Percentiles rank a stretch among this genome's conserved stretches.
Conservation (phyloP, 106 monocot species). For the Allium fistulosum region DNA sequence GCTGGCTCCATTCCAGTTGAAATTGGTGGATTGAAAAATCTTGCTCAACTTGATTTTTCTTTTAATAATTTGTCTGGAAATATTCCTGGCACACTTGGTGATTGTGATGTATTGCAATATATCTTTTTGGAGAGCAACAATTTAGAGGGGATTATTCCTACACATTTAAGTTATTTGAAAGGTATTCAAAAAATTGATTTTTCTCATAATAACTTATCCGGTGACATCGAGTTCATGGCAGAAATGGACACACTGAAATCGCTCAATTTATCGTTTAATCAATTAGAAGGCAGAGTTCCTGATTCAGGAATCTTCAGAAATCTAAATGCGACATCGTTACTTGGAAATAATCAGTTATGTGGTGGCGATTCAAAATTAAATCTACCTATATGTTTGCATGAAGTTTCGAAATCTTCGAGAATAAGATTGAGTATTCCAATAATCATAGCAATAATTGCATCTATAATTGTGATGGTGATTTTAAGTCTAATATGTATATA, state of each 20-base stretch:
- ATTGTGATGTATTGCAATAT: conserved; percentile 17
- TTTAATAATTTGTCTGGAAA: conserved; percentile 22
- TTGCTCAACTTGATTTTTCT: conserved; percentile 10
- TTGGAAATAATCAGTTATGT: conserved; percentile 8
- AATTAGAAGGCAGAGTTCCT: conserved; percentile 9
- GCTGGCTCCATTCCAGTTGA: conserved; percentile 19
- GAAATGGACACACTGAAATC: conserved; percentile 5
- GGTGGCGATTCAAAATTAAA: conserved; percentile 7
- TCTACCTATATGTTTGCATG: not conserved
- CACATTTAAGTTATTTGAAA: conserved; percentile 7
- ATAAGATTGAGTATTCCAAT: not conserved
- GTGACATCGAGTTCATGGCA: conserved; percentile 18
- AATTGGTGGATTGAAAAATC: conserved; percentile 21
- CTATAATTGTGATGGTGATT: not conserved
- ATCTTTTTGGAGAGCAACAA: conserved; percentile 21
- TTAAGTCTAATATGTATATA: no score
- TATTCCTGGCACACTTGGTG: conserved; percentile 25
- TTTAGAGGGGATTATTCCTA: conserved; percentile 30
- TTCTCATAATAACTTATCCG: conserved; percentile 35
- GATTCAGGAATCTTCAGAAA: conserved; percentile 5
- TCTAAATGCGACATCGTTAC: not conserved
- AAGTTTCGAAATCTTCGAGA: not conserved
- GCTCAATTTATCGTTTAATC: conserved; percentile 11
- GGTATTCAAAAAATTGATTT: conserved; percentile 20
- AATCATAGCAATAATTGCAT: conserved; percentile 1